These are phyloP conservation scores for Medakamo hakoo DNA, from an alignment of 139 green algal genomes.

Conservation along the genomic window DNA sequence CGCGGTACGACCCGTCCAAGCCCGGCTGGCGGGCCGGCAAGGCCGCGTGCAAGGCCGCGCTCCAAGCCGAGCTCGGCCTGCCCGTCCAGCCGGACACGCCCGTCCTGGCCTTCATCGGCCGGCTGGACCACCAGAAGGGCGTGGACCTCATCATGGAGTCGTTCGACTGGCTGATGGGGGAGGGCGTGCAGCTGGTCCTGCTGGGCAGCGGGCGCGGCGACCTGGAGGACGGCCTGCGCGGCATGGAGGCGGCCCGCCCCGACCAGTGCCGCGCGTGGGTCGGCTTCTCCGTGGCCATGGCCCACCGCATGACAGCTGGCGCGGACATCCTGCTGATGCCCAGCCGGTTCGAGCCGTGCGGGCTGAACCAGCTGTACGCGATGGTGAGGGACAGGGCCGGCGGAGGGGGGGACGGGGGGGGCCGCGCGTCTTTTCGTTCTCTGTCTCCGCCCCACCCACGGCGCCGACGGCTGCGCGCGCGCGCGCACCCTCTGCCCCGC, in stretches of 20 bases:
- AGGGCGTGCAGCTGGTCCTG: constrained; percentile 82
- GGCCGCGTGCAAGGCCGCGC: constrained; percentile 64
- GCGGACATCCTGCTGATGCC: constrained; percentile 74
- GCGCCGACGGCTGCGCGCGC: too few relatives aligned
- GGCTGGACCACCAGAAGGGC: constrained; percentile 94
- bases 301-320: constrained; percentile 79
- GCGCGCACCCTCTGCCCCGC: too few relatives aligned
- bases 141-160: constrained; percentile 89
- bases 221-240: constrained; percentile 60
- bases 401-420: too few relatives aligned
- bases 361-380: constrained; percentile 78
- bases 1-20: not conserved
- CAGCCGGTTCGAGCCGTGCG: constrained; percentile 82
- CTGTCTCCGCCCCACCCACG: too few relatives aligned
- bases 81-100: constrained; percentile 26
- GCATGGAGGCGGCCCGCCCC: constrained; percentile 29
- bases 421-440: too few relatives aligned
- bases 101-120: constrained; percentile 82
- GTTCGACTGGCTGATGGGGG: constrained; percentile 69
- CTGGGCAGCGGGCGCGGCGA: constrained; percentile 78
- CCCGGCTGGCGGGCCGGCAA: constrained; percentile 39
- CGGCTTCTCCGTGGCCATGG: constrained; percentile 76
- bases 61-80: constrained; percentile 46
- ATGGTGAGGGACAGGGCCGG: too few relatives aligned
- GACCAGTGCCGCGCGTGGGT: constrained; percentile 74